phyloP scores from a whole-genome alignment of 495 filamentous ascomycete species.

The Friedmanniomyces endolithicus region DNA sequence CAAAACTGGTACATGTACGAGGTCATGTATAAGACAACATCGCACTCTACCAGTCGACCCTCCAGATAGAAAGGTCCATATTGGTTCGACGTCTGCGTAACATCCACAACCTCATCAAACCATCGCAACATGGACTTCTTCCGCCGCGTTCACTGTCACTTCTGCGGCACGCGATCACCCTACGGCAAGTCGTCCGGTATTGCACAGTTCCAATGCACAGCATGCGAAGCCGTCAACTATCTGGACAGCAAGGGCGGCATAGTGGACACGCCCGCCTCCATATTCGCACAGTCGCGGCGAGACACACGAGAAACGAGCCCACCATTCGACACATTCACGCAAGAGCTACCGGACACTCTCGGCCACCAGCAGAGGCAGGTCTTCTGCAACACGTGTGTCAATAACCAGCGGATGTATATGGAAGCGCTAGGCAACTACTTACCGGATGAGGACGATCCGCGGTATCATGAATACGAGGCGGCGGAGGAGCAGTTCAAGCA shows the following conservation, averaged over 20 bases:
- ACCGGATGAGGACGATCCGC: conserved; percentile 51
- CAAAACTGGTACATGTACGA: not conserved
- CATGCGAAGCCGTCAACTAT: conserved; percentile 73
- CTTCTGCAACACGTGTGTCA: conserved; percentile 68
- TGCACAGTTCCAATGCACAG: conserved; percentile 38
- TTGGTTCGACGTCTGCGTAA: no score
- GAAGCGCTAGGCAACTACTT: conserved; percentile 57
- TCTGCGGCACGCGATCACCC: conserved; percentile 16
- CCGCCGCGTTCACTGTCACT: conserved; percentile 18
- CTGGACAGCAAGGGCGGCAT: conserved; percentile 79
- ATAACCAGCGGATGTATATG: conserved; percentile 68
- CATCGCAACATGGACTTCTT: conserved; percentile 2
- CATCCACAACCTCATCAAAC: no score
- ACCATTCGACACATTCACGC: conserved; percentile 12
- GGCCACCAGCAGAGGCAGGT: conserved; percentile 27
- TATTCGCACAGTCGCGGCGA: conserved; percentile 21
- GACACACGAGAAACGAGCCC: not conserved
- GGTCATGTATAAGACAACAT: no score
- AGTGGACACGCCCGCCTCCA: conserved; percentile 65
- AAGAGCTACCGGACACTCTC: not conserved
- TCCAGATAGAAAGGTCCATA: no score
- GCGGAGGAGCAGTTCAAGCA: conserved; percentile 48
- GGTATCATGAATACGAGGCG: conserved; percentile 44
- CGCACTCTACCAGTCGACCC: no score
- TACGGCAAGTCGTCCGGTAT: conserved; percentile 13